Evolutionary conservation across 2,329 filamentous ascomycete genomes (phyloP).

Genomic region (Ceratocystis destructans): DNA sequence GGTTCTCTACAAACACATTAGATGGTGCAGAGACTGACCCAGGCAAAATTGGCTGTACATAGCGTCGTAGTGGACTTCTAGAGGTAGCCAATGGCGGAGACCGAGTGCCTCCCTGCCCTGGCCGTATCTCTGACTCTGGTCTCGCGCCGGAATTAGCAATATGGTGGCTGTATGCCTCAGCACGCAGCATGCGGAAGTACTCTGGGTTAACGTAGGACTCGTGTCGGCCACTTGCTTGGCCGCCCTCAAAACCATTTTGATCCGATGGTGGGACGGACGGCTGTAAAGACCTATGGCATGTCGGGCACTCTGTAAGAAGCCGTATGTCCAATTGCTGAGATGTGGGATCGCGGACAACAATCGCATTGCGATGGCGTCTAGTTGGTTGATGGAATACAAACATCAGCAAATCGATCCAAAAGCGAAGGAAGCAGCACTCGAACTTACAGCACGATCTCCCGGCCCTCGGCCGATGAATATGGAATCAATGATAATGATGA

Average conservation of each 20-base stretch:
- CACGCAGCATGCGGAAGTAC: constrained; percentile 87
- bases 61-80: constrained; percentile 6
- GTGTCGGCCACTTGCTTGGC: constrained; percentile 26
- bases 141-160: constrained; percentile 22
- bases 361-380: constrained; percentile 82
- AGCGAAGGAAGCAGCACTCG: constrained; percentile 1
- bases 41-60: constrained; percentile 2
- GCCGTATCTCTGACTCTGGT: constrained; percentile 28
- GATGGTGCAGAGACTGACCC: background rate
- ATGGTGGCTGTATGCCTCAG: constrained; percentile 25
- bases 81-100: background rate
- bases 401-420: background rate
- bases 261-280: constrained; percentile 36
- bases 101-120: constrained; percentile 21
- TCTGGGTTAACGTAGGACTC: constrained; percentile 74
- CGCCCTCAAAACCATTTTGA: constrained; percentile 30
- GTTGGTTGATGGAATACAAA: background rate
- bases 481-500: constrained; percentile 57
- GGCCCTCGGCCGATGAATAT: constrained; percentile 57
- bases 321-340: constrained; percentile 78
- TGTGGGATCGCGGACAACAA: constrained; percentile 78
- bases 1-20: background rate
- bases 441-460: constrained; percentile 68
- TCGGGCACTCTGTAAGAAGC: constrained; percentile 69
- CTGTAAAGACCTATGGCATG: constrained; percentile 63